Evolutionary conservation across 169 alveolate genomes (phyloP), one percentile per base, ranked within the genome.

Genomic region (Cryptosporidium viatorum): DNA sequence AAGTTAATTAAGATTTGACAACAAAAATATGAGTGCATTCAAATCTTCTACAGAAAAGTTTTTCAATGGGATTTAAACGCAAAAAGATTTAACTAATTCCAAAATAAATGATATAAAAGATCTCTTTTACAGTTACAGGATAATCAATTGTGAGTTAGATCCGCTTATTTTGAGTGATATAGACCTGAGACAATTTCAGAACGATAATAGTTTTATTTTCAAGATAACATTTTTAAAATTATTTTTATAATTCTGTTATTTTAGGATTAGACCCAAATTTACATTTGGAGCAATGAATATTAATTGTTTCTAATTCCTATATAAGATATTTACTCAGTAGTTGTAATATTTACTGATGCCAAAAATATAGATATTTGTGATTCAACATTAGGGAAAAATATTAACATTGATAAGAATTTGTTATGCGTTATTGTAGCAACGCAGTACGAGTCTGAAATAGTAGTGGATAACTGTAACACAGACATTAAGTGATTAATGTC

Each of bases 401-500:
- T 48, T 9, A 80, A 43, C 50, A 80, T 45, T 16, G 89, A 80
- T 33, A 80, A n/a, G n/a, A 45, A 80, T 62, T 80, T 80, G 65
- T 62, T 26, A 31, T 31, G 74, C 10, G 89, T 80, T 35, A 80
- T 80, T 31, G 89, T 80, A 1, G 74, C 65, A 21, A 80, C 89
- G 45, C 89, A 60, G 43, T 80, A 65, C 2, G 89, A 59, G 45
- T 62, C 89, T 12, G 89, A 67, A 14, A 80, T 62, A 9, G 69
- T 26, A 16, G 68, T 59, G 8, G 65, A 50, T 8, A 80, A 29
- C 21, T 80, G 89, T 18, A 80, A n/a, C 7, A 43, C 65, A 3
- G 89, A 59, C 51, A 80, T 80, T 60, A 80, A 62, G 51, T 80
- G 89, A 60, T 80, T 59, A n/a, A 80, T 80, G 12, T 80, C 89